These are phyloP conservation scores for Pestalotiopsis sp. DNA, from an alignment of 2,329 filamentous ascomycete genomes.

Conservation along the genomic window DNA sequence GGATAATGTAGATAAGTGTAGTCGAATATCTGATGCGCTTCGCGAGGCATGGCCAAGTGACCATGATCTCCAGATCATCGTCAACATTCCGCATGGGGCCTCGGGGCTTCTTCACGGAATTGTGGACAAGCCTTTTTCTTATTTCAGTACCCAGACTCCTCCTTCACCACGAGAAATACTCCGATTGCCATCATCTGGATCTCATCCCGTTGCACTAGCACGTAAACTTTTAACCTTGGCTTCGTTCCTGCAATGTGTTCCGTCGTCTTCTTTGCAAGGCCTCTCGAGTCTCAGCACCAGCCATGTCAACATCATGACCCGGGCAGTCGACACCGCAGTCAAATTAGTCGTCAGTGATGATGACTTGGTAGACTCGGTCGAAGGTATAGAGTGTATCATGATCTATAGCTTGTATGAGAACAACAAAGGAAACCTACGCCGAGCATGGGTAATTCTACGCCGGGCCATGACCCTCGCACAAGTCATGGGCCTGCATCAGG, in stretches of 20 bases:
- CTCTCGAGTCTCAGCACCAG: neutral
- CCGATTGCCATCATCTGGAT: neutral
- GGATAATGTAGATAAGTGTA: neutral
- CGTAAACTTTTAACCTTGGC: conserved; percentile 40
- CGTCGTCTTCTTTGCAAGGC: neutral
- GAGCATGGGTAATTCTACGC: conserved; percentile 46
- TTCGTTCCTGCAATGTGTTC: conserved; percentile 36
- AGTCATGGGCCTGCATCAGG: conserved; percentile 36
- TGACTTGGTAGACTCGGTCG: conserved; percentile 43
- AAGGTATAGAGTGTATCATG: conserved; percentile 52
- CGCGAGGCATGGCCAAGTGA: neutral
- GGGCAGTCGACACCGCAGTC: conserved; percentile 19
- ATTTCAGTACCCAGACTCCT: conserved; percentile 19
- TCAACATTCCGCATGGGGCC: neutral
- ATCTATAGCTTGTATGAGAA: conserved; percentile 47
- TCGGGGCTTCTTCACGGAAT: neutral
- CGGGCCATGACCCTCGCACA: conserved; percentile 47
- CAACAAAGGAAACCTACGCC: conserved; percentile 47
- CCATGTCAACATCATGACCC: conserved; percentile 6
- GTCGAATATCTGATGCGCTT: neutral
- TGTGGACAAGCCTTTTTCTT: conserved; percentile 10
- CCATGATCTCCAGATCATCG: neutral
- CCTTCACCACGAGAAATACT: conserved; percentile 19
- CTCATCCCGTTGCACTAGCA: conserved; percentile 33
- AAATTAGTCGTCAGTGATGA: conserved; percentile 46